Evolutionary conservation across 129 eudicot species (phyloP), one percentile per base, ranked within the genome.

Genomic region (Tanacetum coccineum): DNA sequence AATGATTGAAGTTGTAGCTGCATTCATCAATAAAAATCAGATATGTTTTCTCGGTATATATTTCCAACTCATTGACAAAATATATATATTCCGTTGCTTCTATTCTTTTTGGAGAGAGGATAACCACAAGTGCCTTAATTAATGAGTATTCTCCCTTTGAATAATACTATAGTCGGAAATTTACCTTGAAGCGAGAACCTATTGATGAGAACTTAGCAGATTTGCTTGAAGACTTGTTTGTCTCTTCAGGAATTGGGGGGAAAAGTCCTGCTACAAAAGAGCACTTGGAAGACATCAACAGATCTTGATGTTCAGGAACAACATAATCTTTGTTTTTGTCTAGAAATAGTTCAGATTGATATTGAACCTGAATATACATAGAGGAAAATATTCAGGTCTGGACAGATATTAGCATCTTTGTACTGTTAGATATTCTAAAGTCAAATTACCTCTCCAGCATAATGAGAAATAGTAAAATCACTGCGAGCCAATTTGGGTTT

Each of bases 271-370:
- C 83, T 68, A 89, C 95, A 68, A 93, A 93, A 67, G 99, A 70
- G 80, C 99, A 93, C 71, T 81, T 86, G 69, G 99, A 93, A 80
- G 93, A 86, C 84, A 69, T 59, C 74, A 89, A 85, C 80, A 93
- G 71, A 83, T 93, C 99, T 82, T 93, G 99, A 84, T 93, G 95
- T 71, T 93, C 99, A 17, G 96, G 90, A 76, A 93, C 95, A 64
- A 89, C 99, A 76, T 93, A 93, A 74, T 89, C 99, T 78, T 93
- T 93, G 81, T 93, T 93, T 80, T 93, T 93, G 83, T 93, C 99
- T 59, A 93, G 62, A 79, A 93, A 93, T 32, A 78, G 95, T 26
- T 93, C 95, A 48, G 99, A 93, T 65, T 84, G 95, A 74, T 93
- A 93, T 62, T 64, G 87, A 68, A 93, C 99, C 99, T 93, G 79